A percentile compares a stretch with the other conserved stretches of the same genome.
Conservation (phyloP, 306 rosid genomes). For the Elaeagnus macrophylla region DNA sequence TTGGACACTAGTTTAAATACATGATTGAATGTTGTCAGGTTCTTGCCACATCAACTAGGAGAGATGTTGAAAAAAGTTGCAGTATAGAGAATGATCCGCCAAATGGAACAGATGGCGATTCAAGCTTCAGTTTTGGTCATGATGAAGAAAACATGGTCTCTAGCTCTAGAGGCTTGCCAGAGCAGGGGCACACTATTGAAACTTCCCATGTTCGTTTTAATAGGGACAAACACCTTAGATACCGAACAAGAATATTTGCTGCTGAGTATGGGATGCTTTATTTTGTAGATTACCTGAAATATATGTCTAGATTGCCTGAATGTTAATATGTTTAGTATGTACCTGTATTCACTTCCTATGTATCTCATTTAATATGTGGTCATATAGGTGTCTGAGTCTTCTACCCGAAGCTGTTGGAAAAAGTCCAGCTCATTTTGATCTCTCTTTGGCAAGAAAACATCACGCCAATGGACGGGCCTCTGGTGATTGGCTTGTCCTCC, state of each 20-base stretch:
- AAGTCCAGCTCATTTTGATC: constrained; percentile 86
- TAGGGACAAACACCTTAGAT: constrained; percentile 91
- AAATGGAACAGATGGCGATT: constrained; percentile 49
- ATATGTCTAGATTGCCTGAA: constrained; percentile 11
- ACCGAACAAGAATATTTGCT: constrained; percentile 89
- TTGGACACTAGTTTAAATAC: constrained; percentile 10
- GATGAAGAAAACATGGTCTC: constrained; percentile 91
- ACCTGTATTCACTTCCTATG: neutral
- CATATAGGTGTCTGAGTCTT: constrained; percentile 80
- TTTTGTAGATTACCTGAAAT: neutral
- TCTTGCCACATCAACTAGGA: constrained; percentile 76
- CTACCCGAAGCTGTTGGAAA: constrained; percentile 86
- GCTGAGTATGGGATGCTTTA: constrained; percentile 71
- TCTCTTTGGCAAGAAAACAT: constrained; percentile 64
- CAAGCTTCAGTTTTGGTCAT: constrained; percentile 41
- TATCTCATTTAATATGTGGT: constrained; percentile 14
- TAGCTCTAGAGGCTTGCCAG: constrained; percentile 31
- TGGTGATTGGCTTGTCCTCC: constrained; percentile 80
- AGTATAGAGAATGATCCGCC: constrained; percentile 36
- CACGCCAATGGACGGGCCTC: constrained; percentile 32
- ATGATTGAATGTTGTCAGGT: constrained; percentile 40
- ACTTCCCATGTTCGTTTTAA: constrained; percentile 35
- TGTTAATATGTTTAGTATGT: neutral
- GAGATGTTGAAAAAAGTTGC: constrained; percentile 29
- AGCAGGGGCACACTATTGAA: constrained; percentile 33